These are phyloP conservation scores for Fusarium caatingaense DNA, from an alignment of 2,329 filamentous ascomycete species.

Conservation along the genomic window DNA sequence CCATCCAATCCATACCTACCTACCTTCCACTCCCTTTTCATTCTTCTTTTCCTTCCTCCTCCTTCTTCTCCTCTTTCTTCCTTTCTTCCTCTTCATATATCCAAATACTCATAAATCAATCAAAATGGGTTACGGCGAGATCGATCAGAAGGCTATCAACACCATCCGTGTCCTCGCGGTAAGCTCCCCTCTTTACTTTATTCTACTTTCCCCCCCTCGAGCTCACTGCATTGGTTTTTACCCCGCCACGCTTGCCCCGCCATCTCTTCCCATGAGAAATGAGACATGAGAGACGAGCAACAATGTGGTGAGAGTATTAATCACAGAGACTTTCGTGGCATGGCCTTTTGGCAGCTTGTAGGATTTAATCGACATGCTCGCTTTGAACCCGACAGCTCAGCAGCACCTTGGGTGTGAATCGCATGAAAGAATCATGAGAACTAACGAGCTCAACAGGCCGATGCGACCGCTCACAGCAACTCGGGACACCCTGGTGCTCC, in stretches of 20 bases:
- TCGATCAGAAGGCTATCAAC: slow-evolving; percentile 94
- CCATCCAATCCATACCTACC: slow-evolving; percentile 2
- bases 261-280: slow-evolving; percentile 32
- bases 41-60: slow-evolving; percentile 37
- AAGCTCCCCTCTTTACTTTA: slow-evolving; percentile 57
- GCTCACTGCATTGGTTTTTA: slow-evolving; percentile 48
- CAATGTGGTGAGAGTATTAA: slow-evolving; percentile 21
- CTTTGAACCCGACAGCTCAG: slow-evolving; percentile 4
- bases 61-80: slow-evolving; percentile 38
- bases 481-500: slow-evolving; percentile 98
- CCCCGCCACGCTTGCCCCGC: slow-evolving; percentile 52
- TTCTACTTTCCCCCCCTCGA: slow-evolving; percentile 47
- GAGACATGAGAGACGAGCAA: slow-evolving; percentile 22
- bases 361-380: background rate
- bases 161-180: slow-evolving; percentile 97
- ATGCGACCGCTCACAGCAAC: slow-evolving; percentile 97
- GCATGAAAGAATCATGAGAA: slow-evolving; percentile 18
- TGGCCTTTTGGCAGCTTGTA: background rate
- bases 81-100: slow-evolving; percentile 40
- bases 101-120: slow-evolving; percentile 50
- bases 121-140: slow-evolving; percentile 88
- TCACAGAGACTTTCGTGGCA: background rate
- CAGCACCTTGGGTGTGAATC: background rate
- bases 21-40: slow-evolving; percentile 6
- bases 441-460: slow-evolving; percentile 72